Evolutionary conservation across 2,329 filamentous ascomycete genomes (phyloP), one percentile per base, ranked within the genome.

Genomic region (Xylaria hypoxylon): DNA sequence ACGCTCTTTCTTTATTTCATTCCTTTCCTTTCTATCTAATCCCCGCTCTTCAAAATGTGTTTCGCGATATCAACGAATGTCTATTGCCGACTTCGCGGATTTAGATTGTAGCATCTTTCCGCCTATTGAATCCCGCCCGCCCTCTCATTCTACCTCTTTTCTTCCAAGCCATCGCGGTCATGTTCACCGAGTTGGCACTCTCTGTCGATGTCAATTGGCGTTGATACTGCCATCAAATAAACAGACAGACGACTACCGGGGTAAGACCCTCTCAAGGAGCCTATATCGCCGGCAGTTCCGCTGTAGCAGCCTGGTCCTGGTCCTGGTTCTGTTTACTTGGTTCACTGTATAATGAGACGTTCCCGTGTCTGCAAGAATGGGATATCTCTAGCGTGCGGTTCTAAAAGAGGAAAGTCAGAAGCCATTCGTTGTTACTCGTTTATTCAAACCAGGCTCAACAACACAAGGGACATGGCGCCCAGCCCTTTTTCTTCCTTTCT

Each of bases 281-380:
- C 19, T 7, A 40, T 24, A 5, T 42, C 19, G 11, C 24, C 42
- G 35, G 24, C 5, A 24, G 50, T 42, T 55, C 35, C 28, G 19
- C 5, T n/a, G 51, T 13, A 28, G 24, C 26, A 26, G 5, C n/a
- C 15, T 26, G 35, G 10, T 11, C 35, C 26, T 6, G 6, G 24
- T 24, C 15, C 35, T 10, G 15, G 38, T 28, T 19, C 33, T 26
- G 8, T 42, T 24, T 26, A 28, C 24, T 11, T 22, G 6, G 2
- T 52, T 52, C 66, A 68, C 45, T 68, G 67, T 13, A 69, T 69
- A 11, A 69, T 68, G 4, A 69, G 42, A 15, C 67, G 58, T 40
- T 69, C 67, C 3, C 55, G 31, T 0, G 33, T 57, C 50, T 68
- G 64, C n/a, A 69, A 44, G 53, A 69, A 69, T 3, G 67, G 67